A percentile compares a stretch with the other conserved stretches of the same genome.
phyloP scores from a whole-genome alignment of 1,139 yeast species.

The Diutina scorzettiae region DNA sequence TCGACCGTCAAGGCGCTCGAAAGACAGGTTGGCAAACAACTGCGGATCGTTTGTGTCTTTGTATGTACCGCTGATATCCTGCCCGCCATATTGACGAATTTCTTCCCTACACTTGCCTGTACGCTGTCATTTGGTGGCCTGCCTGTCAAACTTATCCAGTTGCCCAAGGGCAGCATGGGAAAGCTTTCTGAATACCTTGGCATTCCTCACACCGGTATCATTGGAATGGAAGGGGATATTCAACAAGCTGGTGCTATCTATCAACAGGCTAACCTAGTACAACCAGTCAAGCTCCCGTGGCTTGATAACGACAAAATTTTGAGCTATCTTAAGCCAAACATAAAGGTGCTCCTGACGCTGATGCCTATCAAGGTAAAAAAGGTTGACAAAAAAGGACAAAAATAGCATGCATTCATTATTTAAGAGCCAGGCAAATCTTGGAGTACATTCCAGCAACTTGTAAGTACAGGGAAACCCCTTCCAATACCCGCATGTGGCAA shows the following conservation, averaged over 20 bases:
- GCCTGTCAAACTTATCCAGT: slow-evolving; percentile 37
- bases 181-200: slow-evolving; percentile 23
- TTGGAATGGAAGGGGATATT: slow-evolving; percentile 18
- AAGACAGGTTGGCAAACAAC: slow-evolving; percentile 24
- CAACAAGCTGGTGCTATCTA: slow-evolving; percentile 19
- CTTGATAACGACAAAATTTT: slow-evolving; percentile 12
- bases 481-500: slow-evolving; percentile 82
- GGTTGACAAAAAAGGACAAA: neutral
- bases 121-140: slow-evolving; percentile 26
- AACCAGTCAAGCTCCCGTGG: slow-evolving; percentile 36
- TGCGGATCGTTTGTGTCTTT: slow-evolving; percentile 21
- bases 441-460: slow-evolving; percentile 81
- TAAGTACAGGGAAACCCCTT: slow-evolving; percentile 81
- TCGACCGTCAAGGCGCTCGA: slow-evolving; percentile 40
- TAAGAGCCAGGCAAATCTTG: slow-evolving; percentile 23
- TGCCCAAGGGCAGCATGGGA: slow-evolving; percentile 36
- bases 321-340: slow-evolving; percentile 9
- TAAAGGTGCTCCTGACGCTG: slow-evolving; percentile 9
- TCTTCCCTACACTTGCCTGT: slow-evolving; percentile 39
- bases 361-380: slow-evolving; percentile 7
- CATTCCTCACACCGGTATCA: slow-evolving; percentile 16
- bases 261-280: slow-evolving; percentile 21
- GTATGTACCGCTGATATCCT: slow-evolving; percentile 43
- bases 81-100: slow-evolving; percentile 35
- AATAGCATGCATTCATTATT: neutral